phyloP scores from a whole-genome alignment of 2,329 filamentous ascomycete genomes.

The Biscogniauxia marginata region DNA sequence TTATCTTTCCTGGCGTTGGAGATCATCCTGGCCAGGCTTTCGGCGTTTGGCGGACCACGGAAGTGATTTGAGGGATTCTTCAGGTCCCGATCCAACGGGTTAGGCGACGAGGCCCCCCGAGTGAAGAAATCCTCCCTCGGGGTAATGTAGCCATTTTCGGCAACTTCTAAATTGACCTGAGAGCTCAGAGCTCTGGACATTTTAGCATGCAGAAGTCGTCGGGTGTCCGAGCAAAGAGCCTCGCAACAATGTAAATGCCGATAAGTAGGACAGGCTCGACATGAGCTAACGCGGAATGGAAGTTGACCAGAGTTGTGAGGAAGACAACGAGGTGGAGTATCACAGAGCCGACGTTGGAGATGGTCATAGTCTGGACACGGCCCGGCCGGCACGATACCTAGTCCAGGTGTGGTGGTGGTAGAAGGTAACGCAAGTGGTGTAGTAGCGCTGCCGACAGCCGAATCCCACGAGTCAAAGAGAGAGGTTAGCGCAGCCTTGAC shows the following conservation, averaged over 20 bases:
- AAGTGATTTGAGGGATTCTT: slow-evolving; percentile 12
- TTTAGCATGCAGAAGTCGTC: slow-evolving; percentile 43
- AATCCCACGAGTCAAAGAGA: not conserved
- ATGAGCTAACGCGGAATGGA: slow-evolving; percentile 49
- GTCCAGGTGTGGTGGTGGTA: no score
- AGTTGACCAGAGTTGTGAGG: slow-evolving; percentile 52
- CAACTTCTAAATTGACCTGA: slow-evolving; percentile 17
- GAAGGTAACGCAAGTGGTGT: no score
- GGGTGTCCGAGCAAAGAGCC: slow-evolving; percentile 45
- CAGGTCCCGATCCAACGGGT: slow-evolving; percentile 7
- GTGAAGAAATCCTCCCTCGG: slow-evolving; percentile 25
- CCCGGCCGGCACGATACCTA: not conserved
- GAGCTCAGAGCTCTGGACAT: slow-evolving; percentile 25
- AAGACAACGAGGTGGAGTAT: slow-evolving; percentile 53
- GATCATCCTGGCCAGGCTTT: slow-evolving; percentile 36
- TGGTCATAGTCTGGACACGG: slow-evolving; percentile 41
- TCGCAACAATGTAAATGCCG: slow-evolving; percentile 47
- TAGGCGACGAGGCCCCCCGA: slow-evolving; percentile 12
- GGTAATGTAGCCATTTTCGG: slow-evolving; percentile 29
- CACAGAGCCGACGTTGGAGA: slow-evolving; percentile 51
- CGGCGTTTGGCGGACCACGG: slow-evolving; percentile 18
- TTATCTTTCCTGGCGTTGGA: slow-evolving; percentile 29
- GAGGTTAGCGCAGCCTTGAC: not conserved
- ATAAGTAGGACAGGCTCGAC: slow-evolving; percentile 48
- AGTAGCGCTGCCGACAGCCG: no score